phyloP scores from a whole-genome alignment of 1,139 yeast species.

The Yamadazyma sp. region DNA sequence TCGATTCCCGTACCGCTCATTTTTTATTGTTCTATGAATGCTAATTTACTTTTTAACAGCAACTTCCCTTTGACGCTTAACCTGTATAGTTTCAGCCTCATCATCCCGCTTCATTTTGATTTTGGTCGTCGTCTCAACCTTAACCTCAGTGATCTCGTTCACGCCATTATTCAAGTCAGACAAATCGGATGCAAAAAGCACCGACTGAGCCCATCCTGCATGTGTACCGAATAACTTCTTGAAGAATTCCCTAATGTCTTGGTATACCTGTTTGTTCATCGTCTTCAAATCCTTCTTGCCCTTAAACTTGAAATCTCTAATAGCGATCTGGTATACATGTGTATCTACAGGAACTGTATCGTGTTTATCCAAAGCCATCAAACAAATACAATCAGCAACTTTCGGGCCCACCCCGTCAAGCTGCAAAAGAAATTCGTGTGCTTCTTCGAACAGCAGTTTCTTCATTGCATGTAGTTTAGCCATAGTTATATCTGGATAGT shows the following conservation, averaged over 20 bases:
- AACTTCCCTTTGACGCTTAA: too few relatives aligned
- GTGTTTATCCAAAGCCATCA: slow-evolving; percentile 89
- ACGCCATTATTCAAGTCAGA: slow-evolving; percentile 61
- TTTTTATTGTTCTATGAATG: slow-evolving; percentile 7
- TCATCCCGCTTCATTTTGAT: neutral
- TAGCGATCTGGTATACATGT: slow-evolving; percentile 91
- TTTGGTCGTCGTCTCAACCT: neutral
- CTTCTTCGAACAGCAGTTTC: slow-evolving; percentile 47
- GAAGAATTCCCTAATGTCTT: slow-evolving; percentile 60
- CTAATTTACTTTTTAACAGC: neutral
- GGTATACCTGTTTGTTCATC: slow-evolving; percentile 59
- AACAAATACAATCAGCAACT: slow-evolving; percentile 88
- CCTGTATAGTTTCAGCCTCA: neutral
- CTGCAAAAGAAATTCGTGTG: slow-evolving; percentile 63
- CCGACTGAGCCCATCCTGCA: slow-evolving; percentile 99
- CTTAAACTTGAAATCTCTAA: slow-evolving; percentile 69
- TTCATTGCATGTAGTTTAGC: slow-evolving; percentile 41
- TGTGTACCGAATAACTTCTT: slow-evolving; percentile 77
- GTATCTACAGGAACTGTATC: slow-evolving; percentile 95
- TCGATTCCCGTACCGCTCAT: slow-evolving; percentile 81
- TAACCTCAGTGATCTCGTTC: slow-evolving; percentile 20
- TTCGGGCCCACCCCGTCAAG: slow-evolving; percentile 95
- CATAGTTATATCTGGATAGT: slow-evolving; percentile 32
- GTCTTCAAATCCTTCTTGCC: slow-evolving; percentile 48
- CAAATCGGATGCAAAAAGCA: slow-evolving; percentile 83